Evolutionary conservation across 352 stramenopile genomes (phyloP).

Genomic region (Globisporangium cederbergense): DNA sequence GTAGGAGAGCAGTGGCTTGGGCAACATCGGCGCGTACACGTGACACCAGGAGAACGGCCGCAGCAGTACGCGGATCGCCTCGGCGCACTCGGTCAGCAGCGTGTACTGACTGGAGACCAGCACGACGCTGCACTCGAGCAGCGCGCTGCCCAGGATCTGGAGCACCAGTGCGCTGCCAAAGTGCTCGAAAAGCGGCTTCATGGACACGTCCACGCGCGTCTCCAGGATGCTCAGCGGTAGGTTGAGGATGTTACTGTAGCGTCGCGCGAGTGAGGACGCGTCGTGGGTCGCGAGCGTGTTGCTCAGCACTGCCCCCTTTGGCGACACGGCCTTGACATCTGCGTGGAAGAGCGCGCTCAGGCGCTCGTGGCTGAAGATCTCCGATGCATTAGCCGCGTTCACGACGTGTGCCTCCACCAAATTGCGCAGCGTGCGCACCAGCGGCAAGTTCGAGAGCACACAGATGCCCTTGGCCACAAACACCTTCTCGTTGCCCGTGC

Average conservation of each 20-base stretch:
- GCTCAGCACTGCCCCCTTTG: conserved; percentile 19
- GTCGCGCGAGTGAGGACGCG: conserved; percentile 28
- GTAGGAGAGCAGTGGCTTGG: conserved; percentile 81
- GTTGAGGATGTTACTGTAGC: conserved; percentile 40
- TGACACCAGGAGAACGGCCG: conserved; percentile 89
- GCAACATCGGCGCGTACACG: conserved; percentile 85
- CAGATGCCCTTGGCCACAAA: conserved; percentile 70
- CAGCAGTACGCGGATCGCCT: conserved; percentile 81
- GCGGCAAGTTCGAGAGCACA: conserved; percentile 55
- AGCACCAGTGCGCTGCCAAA: conserved; percentile 66
- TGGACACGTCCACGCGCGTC: conserved; percentile 59
- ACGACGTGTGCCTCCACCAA: conserved; percentile 58
- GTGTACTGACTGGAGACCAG: conserved; percentile 83
- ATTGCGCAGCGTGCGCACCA: conserved; percentile 55
- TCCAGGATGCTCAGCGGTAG: conserved; percentile 38
- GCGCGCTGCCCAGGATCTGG: conserved; percentile 74
- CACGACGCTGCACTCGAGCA: conserved; percentile 87
- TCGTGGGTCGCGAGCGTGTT: conserved; percentile 26
- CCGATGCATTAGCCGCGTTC: conserved; percentile 25
- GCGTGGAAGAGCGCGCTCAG: conserved; percentile 38
- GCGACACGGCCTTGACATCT: conserved; percentile 14
- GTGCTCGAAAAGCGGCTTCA: conserved; percentile 62
- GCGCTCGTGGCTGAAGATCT: conserved; percentile 45
- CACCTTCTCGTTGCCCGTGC: conserved; percentile 38
- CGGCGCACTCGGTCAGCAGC: conserved; percentile 73